Evolutionary conservation across 2,329 filamentous ascomycete species (phyloP).

Genomic region (Fusarium dimerum): DNA sequence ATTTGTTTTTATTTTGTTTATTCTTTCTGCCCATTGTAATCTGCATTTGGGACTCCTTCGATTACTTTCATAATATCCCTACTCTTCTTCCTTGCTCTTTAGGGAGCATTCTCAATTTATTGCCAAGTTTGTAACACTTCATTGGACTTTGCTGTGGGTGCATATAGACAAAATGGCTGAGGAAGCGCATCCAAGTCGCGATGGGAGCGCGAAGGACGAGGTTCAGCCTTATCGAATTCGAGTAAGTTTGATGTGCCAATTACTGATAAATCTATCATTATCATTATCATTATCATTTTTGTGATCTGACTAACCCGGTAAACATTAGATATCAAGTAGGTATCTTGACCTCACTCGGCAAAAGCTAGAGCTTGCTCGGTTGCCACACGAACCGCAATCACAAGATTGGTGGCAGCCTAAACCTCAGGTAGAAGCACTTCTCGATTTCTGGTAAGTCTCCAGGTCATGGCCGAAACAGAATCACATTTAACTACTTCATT

Average conservation of each 20-base stretch:
- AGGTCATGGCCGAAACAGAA: too few relatives aligned
- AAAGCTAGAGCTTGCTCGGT: slow-evolving; percentile 66
- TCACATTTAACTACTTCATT: too few relatives aligned
- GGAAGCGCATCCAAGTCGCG: slow-evolving; percentile 21
- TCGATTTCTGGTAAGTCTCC: slow-evolving; percentile 61
- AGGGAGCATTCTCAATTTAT: background rate
- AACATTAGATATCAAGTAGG: slow-evolving; percentile 59
- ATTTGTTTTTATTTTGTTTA: slow-evolving; percentile 2
- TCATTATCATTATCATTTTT: background rate
- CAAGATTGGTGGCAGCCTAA: slow-evolving; percentile 62
- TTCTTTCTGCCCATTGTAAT: slow-evolving; percentile 4
- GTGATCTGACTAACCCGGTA: too few relatives aligned
- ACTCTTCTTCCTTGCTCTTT: too few relatives aligned
- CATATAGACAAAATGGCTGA: slow-evolving; percentile 17
- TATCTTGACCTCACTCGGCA: slow-evolving; percentile 68
- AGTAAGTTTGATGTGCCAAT: slow-evolving; percentile 43
- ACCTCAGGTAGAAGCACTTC: slow-evolving; percentile 60
- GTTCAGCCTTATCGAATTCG: slow-evolving; percentile 58
- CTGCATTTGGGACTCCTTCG: background rate
- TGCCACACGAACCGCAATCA: slow-evolving; percentile 60
- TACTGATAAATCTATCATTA: background rate
- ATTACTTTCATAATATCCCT: too few relatives aligned
- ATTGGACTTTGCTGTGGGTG: background rate
- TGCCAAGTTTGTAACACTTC: background rate
- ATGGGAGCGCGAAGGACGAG: slow-evolving; percentile 39